phyloP scores from a whole-genome alignment of 495 filamentous ascomycete species.

The Lasiosphaeria miniovina region DNA sequence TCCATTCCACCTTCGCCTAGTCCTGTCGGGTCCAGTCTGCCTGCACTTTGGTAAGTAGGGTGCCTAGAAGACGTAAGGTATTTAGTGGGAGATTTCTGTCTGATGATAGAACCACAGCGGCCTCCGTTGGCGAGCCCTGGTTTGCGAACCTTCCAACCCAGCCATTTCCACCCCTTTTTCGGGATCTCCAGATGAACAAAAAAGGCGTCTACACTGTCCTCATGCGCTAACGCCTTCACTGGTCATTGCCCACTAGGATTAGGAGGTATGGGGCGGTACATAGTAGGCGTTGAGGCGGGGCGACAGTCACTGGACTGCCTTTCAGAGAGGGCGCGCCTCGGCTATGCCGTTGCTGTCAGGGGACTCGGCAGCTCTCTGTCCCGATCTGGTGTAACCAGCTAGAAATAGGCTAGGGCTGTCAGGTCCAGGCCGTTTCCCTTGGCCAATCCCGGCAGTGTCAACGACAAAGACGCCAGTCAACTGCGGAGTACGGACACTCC shows the following conservation, averaged over 20 bases:
- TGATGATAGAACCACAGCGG: neutral
- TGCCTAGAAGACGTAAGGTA: neutral
- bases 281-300: constrained; percentile 1
- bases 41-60: neutral
- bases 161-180: neutral
- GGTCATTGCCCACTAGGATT: too few species aligned
- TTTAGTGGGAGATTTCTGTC: neutral
- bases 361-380: neutral
- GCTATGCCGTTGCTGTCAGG: constrained; percentile 11
- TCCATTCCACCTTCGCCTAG: neutral
- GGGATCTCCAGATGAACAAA: neutral
- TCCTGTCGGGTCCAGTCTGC: neutral
- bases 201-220: neutral
- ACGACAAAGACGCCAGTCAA: too few species aligned
- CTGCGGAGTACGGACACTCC: too few species aligned
- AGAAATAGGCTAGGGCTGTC: neutral
- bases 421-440: too few species aligned
- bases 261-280: too few species aligned
- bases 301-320: neutral
- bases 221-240: neutral
- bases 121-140: neutral
- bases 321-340: neutral
- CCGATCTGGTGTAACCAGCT: neutral
- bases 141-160: neutral
- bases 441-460: too few species aligned